Evolutionary conservation across 345 rosid species (phyloP).

Genomic region (Cardamine occulta): DNA sequence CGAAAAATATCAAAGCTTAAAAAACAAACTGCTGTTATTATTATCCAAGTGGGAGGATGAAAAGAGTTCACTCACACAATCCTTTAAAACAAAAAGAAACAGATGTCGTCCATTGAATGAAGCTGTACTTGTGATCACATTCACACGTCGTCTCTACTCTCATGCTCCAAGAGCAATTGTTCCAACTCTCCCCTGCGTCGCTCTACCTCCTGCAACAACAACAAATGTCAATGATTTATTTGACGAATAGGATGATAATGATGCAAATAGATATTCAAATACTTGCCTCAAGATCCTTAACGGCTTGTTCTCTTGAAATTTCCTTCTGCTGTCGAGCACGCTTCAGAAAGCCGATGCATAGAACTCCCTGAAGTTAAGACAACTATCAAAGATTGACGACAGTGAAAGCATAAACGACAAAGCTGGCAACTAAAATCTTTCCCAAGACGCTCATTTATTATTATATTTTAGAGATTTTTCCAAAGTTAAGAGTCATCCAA

Average conservation of each 20-base stretch:
- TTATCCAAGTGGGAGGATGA: constrained; percentile 29
- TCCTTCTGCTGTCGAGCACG: constrained; percentile 74
- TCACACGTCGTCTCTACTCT: constrained; percentile 35
- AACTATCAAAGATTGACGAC: constrained; percentile 16
- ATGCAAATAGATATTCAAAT: constrained; percentile 9
- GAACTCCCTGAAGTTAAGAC: constrained; percentile 61
- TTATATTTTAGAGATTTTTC: background rate
- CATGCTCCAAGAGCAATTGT: constrained; percentile 70
- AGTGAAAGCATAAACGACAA: background rate
- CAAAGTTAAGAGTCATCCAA: background rate
- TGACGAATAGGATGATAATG: background rate
- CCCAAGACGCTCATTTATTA: background rate
- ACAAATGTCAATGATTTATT: constrained; percentile 11
- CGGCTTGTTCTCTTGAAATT: constrained; percentile 77
- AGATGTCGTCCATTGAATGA: constrained; percentile 8
- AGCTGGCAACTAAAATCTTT: background rate
- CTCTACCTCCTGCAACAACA: constrained; percentile 66
- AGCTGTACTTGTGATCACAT: constrained; percentile 26
- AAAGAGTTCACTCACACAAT: constrained; percentile 14
- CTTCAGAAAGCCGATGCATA: constrained; percentile 88
- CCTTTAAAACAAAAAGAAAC: constrained; percentile 22
- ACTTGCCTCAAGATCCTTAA: constrained; percentile 82
- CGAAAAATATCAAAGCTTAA: background rate
- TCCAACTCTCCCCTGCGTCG: constrained; percentile 84
- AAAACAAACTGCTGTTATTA: constrained; percentile 1